Conservation (phyloP, 495 filamentous ascomycete species). For the Daldinia childiae region DNA sequence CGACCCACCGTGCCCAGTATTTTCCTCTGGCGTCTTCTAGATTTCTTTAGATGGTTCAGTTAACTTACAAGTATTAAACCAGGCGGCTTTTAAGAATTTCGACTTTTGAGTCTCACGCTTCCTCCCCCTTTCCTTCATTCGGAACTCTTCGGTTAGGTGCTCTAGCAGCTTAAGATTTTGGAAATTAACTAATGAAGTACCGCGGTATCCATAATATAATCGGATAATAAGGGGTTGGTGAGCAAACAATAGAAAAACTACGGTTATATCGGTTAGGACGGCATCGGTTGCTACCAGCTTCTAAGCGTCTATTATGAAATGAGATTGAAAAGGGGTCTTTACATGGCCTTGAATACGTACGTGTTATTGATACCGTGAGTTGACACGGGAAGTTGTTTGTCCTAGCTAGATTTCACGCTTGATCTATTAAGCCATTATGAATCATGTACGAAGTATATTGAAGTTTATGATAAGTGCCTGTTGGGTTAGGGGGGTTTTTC, state of each 20-base stretch:
- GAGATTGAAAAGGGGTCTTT: neutral
- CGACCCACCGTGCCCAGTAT: too few relatives aligned
- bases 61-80: too few relatives aligned
- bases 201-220: neutral
- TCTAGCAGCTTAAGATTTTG: neutral
- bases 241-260: neutral
- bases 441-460: neutral
- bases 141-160: too few relatives aligned
- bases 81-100: too few relatives aligned
- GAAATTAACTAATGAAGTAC: neutral
- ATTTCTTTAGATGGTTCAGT: too few relatives aligned
- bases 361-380: neutral
- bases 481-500: too few relatives aligned
- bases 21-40: too few relatives aligned
- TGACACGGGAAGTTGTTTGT: neutral
- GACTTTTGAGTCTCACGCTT: neutral
- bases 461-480: too few relatives aligned
- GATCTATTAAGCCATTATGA: neutral
- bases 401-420: neutral
- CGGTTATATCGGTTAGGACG: slow-evolving; percentile 1
- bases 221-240: neutral
- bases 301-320: neutral
- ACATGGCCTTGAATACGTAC: neutral
- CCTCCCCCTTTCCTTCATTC: too few relatives aligned
- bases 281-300: neutral